These are phyloP conservation scores for Cardiospermum halicacabum DNA, from an alignment of 345 rosid genomes.

Conservation along the genomic window DNA sequence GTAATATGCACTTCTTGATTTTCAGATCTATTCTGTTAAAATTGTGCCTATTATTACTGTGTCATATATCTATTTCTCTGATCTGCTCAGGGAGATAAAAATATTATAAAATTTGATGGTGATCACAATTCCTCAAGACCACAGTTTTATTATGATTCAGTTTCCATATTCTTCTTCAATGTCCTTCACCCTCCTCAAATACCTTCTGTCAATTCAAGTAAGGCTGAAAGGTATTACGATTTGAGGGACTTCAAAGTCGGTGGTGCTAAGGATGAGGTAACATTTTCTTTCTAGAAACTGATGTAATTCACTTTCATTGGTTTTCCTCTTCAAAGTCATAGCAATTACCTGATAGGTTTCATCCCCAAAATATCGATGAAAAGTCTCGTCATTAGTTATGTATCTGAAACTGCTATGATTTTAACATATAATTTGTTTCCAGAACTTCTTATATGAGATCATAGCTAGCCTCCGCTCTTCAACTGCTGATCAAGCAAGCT, in stretches of 20 bases:
- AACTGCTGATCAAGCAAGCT: constrained; percentile 67
- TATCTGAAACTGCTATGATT: not conserved
- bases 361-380: not conserved
- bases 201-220: constrained; percentile 44
- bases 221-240: constrained; percentile 77
- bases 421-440: constrained; percentile 23
- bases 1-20: constrained; percentile 34
- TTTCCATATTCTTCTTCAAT: constrained; percentile 86
- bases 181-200: constrained; percentile 82
- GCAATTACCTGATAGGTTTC: not conserved
- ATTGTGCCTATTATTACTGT: constrained; percentile 4
- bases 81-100: constrained; percentile 83
- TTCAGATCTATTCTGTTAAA: not conserved
- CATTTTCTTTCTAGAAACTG: constrained; percentile 16
- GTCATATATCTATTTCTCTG: constrained; percentile 5
- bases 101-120: constrained; percentile 88
- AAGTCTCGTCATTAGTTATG: not conserved
- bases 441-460: constrained; percentile 79
- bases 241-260: constrained; percentile 53
- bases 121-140: constrained; percentile 96
- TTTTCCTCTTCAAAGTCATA: not conserved
- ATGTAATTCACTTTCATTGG: not conserved
- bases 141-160: constrained; percentile 86
- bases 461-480: constrained; percentile 69
- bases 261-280: constrained; percentile 72